Conservation (phyloP, 106 monocot species). For the Dioscorea dumetorum region DNA sequence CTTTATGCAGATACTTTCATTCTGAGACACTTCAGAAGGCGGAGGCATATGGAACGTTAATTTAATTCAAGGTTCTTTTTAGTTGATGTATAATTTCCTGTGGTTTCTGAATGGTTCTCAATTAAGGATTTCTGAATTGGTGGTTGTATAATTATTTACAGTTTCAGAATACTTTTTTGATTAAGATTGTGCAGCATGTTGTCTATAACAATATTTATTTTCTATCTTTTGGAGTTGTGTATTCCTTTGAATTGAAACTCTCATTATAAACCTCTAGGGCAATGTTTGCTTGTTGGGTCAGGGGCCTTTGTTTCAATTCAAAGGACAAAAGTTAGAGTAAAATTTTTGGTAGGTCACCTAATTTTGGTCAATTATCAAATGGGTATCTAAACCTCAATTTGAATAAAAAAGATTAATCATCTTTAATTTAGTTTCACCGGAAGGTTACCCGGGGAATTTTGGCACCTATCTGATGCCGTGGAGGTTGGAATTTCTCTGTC, state of each 20-base stretch:
- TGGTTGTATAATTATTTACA: background rate
- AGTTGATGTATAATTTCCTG: background rate
- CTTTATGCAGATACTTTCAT: conserved; percentile 88
- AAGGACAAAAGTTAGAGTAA: no score
- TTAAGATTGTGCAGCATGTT: background rate
- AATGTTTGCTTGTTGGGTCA: no score
- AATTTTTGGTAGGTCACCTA: no score
- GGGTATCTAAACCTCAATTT: no score
- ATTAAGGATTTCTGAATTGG: no score
- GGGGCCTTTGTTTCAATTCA: no score
- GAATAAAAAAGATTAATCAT: no score
- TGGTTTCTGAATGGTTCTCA: background rate
- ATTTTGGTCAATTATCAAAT: no score
- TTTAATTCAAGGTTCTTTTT: background rate
- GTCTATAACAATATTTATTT: background rate
- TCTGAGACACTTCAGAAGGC: conserved; percentile 75
- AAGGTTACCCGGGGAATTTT: no score
- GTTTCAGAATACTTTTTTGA: background rate
- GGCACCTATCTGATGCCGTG: no score
- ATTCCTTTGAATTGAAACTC: background rate
- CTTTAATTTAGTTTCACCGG: no score
- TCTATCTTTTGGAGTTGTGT: background rate
- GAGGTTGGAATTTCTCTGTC: no score
- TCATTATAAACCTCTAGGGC: background rate
- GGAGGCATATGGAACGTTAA: conserved; percentile 26